phyloP scores from a whole-genome alignment of 2,329 filamentous ascomycete genomes.

The Aureobasidium sp. region DNA sequence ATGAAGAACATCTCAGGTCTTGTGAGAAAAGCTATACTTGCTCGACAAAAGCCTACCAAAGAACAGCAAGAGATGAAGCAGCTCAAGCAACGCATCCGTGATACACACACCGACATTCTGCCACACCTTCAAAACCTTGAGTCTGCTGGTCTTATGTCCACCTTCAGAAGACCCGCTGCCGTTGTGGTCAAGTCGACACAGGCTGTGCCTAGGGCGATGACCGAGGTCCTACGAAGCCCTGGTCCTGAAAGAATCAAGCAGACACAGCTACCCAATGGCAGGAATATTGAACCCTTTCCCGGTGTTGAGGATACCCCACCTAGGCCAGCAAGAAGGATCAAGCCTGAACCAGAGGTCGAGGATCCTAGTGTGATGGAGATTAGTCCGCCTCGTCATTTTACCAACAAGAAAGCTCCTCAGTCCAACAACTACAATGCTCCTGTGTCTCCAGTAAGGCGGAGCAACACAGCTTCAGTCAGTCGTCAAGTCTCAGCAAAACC shows the following conservation, averaged over 20 bases:
- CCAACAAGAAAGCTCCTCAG: not conserved
- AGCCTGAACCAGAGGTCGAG: constrained; percentile 7
- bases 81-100: constrained; percentile 18
- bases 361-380: constrained; percentile 19
- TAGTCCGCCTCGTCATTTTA: constrained; percentile 12
- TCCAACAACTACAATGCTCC: not conserved
- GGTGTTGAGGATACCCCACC: constrained; percentile 25
- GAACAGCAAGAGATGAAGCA: constrained; percentile 21
- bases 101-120: constrained; percentile 17
- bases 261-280: constrained; percentile 29
- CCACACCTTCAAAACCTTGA: constrained; percentile 19
- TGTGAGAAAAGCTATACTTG: constrained; percentile 22
- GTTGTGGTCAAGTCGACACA: constrained; percentile 34
- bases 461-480: not conserved
- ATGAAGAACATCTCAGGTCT: constrained; percentile 13
- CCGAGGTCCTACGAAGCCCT: constrained; percentile 1
- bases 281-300: constrained; percentile 20
- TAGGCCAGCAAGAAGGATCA: constrained; percentile 5
- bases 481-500: constrained; percentile 7
- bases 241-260: constrained; percentile 37
- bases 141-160: not conserved
- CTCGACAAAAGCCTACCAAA: constrained; percentile 12
- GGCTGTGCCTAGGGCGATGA: constrained; percentile 17
- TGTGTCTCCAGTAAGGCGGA: not conserved
- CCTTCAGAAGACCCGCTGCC: not conserved